These are phyloP conservation scores for Cornus kousa DNA, from an alignment of 148 eudicot species.

Conservation along the genomic window DNA sequence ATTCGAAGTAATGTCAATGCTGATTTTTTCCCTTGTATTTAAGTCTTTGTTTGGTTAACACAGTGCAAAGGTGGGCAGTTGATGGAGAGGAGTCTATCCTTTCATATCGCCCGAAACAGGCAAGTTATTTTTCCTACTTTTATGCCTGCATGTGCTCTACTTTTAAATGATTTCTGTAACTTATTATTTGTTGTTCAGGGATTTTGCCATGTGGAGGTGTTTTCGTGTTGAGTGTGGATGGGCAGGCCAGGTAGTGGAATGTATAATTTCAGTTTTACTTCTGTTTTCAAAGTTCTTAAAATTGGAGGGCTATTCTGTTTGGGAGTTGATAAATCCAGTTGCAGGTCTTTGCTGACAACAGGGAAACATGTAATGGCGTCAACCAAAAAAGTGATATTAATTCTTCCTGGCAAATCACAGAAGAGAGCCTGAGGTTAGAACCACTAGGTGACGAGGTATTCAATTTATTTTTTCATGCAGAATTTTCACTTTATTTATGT, in stretches of 20 bases:
- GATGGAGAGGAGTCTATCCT: constrained; percentile 36
- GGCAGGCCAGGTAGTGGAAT: constrained; percentile 41
- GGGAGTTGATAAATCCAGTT: constrained; percentile 20
- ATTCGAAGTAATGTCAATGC: not conserved
- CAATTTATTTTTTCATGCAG: not conserved
- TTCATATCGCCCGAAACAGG: constrained; percentile 34
- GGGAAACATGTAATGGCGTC: constrained; percentile 9
- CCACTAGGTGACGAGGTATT: constrained; percentile 38
- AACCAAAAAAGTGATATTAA: constrained; percentile 10
- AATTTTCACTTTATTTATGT: not conserved
- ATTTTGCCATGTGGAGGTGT: constrained; percentile 48
- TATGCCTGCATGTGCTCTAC: not conserved
- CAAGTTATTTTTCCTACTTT: not conserved
- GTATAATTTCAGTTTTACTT: constrained; percentile 10
- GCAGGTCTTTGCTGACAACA: constrained; percentile 36
- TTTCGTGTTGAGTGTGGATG: constrained; percentile 42
- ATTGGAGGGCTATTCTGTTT: constrained; percentile 6
- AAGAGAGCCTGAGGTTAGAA: constrained; percentile 29
- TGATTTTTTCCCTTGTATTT: not conserved
- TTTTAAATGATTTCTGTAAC: not conserved
- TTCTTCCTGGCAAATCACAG: constrained; percentile 14
- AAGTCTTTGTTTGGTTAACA: constrained; percentile 1
- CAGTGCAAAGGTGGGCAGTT: constrained; percentile 45
- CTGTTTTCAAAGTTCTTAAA: not conserved
- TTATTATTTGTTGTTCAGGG: constrained; percentile 21